Conservation (phyloP, 2,329 filamentous ascomycete genomes). For the Penicillium aurantiogriseum region DNA sequence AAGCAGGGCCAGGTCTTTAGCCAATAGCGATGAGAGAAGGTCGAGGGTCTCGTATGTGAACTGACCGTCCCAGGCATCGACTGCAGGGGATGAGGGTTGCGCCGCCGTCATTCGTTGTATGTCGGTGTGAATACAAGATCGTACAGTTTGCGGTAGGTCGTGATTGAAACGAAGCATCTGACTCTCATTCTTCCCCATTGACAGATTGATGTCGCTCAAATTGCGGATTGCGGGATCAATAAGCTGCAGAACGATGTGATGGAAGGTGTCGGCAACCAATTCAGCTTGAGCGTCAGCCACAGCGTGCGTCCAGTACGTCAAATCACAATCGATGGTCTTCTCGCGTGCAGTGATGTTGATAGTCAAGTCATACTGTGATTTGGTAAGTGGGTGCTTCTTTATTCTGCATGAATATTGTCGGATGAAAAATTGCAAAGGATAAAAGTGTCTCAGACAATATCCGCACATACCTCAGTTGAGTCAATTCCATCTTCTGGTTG, state of each 20-base stretch:
- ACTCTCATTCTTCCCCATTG: no score
- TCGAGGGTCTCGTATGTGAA: no score
- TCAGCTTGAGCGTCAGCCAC: neutral
- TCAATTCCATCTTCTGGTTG: slow-evolving; percentile 8
- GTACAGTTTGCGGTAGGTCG: no score
- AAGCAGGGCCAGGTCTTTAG: no score
- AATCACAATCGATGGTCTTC: slow-evolving; percentile 25
- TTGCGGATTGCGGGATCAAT: neutral
- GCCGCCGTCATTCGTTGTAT: no score
- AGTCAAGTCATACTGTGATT: neutral
- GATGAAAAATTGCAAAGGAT: no score
- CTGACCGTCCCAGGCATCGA: no score
- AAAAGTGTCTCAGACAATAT: neutral
- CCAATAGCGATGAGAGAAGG: no score
- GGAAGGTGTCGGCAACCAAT: neutral
- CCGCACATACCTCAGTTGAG: slow-evolving; percentile 16
- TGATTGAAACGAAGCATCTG: no score
- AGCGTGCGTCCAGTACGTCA: neutral
- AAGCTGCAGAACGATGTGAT: neutral
- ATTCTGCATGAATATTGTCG: neutral
- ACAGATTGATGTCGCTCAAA: no score
- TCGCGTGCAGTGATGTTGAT: neutral
- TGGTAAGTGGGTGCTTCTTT: neutral
- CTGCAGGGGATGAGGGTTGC: no score
- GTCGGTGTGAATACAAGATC: no score